A percentile compares a stretch with the other conserved stretches of the same genome.
These are phyloP conservation scores for Zasmidium cellare DNA, from an alignment of 2,329 filamentous ascomycete species.

Conservation along the genomic window DNA sequence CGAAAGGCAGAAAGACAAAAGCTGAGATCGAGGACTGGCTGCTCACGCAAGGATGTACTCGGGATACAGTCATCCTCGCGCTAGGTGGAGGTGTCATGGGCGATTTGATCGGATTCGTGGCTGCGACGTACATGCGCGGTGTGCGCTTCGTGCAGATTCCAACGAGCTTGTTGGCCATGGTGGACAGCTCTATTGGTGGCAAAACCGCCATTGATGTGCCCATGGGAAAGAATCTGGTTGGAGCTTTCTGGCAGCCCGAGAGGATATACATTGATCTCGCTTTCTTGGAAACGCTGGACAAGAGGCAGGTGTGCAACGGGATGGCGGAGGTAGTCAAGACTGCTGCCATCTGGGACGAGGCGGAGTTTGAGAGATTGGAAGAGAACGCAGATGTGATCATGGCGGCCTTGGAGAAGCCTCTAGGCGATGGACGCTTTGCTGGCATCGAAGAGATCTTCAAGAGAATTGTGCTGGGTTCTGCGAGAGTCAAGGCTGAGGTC, in stretches of 20 bases:
- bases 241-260: constrained; percentile 93
- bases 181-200: constrained; percentile 96
- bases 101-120: constrained; percentile 96
- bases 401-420: constrained; percentile 63
- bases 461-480: constrained; percentile 78
- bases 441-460: constrained; percentile 59
- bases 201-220: constrained; percentile 98
- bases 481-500: constrained; percentile 90
- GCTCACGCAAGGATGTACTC: constrained; percentile 84
- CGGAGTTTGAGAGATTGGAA: constrained; percentile 82
- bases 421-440: constrained; percentile 62
- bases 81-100: constrained; percentile 96
- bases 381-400: constrained; percentile 77
- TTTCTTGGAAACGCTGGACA: constrained; percentile 87
- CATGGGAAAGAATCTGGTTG: constrained; percentile 92
- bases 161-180: constrained; percentile 93
- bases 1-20: constrained; percentile 91
- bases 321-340: constrained; percentile 92
- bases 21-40: constrained; percentile 98
- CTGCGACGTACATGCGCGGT: constrained; percentile 97
- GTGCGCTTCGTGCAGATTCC: constrained; percentile 96
- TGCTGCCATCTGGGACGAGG: constrained; percentile 90
- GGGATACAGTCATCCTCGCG: constrained; percentile 92
- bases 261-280: constrained; percentile 92
- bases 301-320: constrained; percentile 93